Conservation (phyloP, 2,329 filamentous ascomycete species). For the Arthrobotrys iridis region DNA sequence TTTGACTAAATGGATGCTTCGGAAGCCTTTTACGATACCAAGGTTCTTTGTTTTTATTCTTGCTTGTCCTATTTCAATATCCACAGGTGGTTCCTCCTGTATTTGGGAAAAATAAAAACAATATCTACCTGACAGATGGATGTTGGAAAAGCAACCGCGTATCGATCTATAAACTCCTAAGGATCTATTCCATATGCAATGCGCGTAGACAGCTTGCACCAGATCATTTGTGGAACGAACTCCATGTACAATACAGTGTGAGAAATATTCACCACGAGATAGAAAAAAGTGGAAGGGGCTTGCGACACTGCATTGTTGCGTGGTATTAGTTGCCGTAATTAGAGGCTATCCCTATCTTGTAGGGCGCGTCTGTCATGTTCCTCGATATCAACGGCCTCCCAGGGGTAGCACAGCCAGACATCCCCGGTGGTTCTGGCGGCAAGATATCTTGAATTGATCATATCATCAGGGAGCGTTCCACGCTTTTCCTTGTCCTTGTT, state of each 20-base stretch:
- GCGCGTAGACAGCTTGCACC: not conserved
- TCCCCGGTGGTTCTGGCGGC: conserved; percentile 90
- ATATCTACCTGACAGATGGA: not conserved
- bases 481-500: conserved; percentile 99
- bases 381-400: conserved; percentile 95
- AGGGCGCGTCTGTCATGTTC: conserved; percentile 78
- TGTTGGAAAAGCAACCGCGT: not conserved
- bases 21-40: conserved; percentile 2
- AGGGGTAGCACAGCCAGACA: conserved; percentile 98
- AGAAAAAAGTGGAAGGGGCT: not conserved
- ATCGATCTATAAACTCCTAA: conserved; percentile 16
- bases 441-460: conserved; percentile 80
- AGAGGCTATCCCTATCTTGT: conserved; percentile 40
- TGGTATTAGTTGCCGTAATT: not conserved
- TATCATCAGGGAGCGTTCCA: conserved; percentile 79
- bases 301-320: not conserved
- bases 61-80: too few species aligned
- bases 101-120: not conserved
- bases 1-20: not conserved
- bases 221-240: conserved; percentile 5
- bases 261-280: not conserved
- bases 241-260: not conserved
- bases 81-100: not conserved
- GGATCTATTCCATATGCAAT: conserved; percentile 4
- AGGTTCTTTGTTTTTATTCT: not conserved